Base-by-base conservation (phyloP, 1,284 basidiomycete species). In the Porogramme epimiltina region DNA sequence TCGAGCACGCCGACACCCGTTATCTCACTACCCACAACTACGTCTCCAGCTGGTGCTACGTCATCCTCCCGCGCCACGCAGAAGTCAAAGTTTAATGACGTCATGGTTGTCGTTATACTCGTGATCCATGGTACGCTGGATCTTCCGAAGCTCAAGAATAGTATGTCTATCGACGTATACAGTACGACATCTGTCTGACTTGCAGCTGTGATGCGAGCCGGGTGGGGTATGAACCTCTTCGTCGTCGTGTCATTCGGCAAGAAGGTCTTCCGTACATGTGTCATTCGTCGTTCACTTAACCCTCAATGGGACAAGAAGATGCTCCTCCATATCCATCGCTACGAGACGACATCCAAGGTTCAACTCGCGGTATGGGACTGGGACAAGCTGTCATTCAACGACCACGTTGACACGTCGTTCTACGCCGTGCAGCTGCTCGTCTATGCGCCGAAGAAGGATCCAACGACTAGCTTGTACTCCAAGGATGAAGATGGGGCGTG, bases 191-290 rank as follows among this genome's bases (percentile, higher is more conserved):
- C n/a, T n/a, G n/a, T n/a, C 19, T n/a, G 11, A 28, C 4, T 3
- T 16, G 20, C 15, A 22, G 2, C 55, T 91, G 89, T 92, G 81
- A 92, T 87, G 2, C 81, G 89, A 2, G 90, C 83, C 0, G 90
- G 90, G 0, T 95, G 87, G 82, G 95, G 98, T 66, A 98, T 98
- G 95, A 95, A 99, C 64, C 95, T 95, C 0, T 98, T 98, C 64
- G 91, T 94, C 15, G 94, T 99, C 59, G 84, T 95, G 59, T 95
- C 93, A 2, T 98, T 99, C 61, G 92, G 95, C 33, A 95, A 96
- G 73, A 98, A 98, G 70, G 92, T 98, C 10, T 98, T 98, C 74
- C 82, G 95, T 3, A 98, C 95, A 0, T 87, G 93, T 41, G 87
- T 95, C 24, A 89, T 95, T 55, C 83, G 93, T 10, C 93, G 95